A percentile compares a stretch with the other conserved stretches of the same genome.
Conservation (phyloP, 352 stramenopile genomes). For the Pythium monospermum region DNA sequence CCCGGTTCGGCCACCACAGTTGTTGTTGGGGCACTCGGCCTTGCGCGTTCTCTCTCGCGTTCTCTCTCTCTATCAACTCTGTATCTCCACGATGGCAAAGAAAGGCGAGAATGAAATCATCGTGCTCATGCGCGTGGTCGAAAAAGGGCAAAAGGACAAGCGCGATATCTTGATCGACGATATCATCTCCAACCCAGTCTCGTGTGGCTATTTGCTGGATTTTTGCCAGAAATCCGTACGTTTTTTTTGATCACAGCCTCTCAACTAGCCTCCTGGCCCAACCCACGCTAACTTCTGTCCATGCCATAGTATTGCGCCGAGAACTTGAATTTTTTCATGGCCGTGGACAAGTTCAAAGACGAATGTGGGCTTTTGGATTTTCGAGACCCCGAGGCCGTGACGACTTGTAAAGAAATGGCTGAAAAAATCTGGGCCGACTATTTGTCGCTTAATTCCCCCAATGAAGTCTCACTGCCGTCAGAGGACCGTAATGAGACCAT, state of each 20-base stretch:
- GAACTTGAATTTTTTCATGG: constrained; percentile 87
- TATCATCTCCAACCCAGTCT: constrained; percentile 84
- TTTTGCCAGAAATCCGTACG: constrained; percentile 84
- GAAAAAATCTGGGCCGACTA: constrained; percentile 83
- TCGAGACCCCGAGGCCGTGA: constrained; percentile 67
- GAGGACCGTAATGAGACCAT: constrained; percentile 76
- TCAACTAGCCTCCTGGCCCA: too few species aligned
- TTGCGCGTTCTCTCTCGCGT: not conserved
- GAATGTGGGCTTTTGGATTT: constrained; percentile 74
- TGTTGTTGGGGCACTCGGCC: not conserved
- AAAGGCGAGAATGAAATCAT: constrained; percentile 68
- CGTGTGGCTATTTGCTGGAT: constrained; percentile 77
- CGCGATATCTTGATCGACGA: constrained; percentile 80
- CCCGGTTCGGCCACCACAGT: not conserved
- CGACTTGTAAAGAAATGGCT: constrained; percentile 79
- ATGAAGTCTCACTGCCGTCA: constrained; percentile 76
- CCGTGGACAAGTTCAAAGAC: constrained; percentile 84
- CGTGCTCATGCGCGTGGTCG: constrained; percentile 56
- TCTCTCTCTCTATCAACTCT: not conserved
- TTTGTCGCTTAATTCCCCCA: constrained; percentile 77
- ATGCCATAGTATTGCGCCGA: constrained; percentile 63
- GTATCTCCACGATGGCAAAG: constrained; percentile 55
- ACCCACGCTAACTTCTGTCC: not conserved
- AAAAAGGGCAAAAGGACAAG: constrained; percentile 67
- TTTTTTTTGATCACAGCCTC: too few species aligned